Evolutionary conservation across 1,284 basidiomycete genomes (phyloP).

Genomic region (Mycosarcoma mackinlayi): DNA sequence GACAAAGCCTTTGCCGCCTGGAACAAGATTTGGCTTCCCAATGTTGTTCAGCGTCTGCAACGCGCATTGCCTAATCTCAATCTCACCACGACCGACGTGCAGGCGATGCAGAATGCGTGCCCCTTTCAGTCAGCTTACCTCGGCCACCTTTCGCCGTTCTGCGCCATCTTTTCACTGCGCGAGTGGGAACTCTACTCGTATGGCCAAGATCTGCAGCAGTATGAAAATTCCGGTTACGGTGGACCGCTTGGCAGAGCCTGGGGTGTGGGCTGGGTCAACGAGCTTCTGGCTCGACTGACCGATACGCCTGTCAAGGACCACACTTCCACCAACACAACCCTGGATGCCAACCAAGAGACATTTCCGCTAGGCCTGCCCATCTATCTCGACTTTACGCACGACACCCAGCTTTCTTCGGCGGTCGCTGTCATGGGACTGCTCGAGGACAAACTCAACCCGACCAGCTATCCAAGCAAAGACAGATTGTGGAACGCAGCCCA

Average conservation of each 20-base stretch:
- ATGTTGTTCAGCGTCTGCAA: conserved; percentile 15
- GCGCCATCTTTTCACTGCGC: conserved; percentile 15
- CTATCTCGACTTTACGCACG: conserved; percentile 30
- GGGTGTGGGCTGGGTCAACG: conserved; percentile 32
- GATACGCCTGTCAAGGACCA: conserved; percentile 16
- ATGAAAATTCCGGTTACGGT: conserved; percentile 18
- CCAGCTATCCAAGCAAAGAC: conserved; percentile 4
- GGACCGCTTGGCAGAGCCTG: conserved; percentile 21
- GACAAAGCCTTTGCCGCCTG: conserved; percentile 21
- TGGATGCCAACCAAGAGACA: conserved; percentile 11
- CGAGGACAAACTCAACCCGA: conserved; percentile 10
- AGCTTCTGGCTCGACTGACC: conserved; percentile 27
- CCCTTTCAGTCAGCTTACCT: conserved; percentile 27
- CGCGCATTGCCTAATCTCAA: conserved; percentile 17
- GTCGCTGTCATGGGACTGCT: conserved; percentile 21
- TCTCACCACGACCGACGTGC: conserved; percentile 19
- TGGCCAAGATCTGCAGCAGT: conserved; percentile 30
- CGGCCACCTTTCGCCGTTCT: conserved; percentile 24
- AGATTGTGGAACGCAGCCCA: conserved; percentile 17
- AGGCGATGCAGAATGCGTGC: conserved; percentile 28
- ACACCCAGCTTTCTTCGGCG: conserved; percentile 20
- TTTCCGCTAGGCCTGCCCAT: conserved; percentile 13
- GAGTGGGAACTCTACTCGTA: conserved; percentile 32
- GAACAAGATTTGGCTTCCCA: conserved; percentile 24
- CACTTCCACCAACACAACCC: conserved; percentile 23